Evolutionary conservation across 2,329 filamentous ascomycete genomes (phyloP).

Genomic region (Monosporascus sp.): DNA sequence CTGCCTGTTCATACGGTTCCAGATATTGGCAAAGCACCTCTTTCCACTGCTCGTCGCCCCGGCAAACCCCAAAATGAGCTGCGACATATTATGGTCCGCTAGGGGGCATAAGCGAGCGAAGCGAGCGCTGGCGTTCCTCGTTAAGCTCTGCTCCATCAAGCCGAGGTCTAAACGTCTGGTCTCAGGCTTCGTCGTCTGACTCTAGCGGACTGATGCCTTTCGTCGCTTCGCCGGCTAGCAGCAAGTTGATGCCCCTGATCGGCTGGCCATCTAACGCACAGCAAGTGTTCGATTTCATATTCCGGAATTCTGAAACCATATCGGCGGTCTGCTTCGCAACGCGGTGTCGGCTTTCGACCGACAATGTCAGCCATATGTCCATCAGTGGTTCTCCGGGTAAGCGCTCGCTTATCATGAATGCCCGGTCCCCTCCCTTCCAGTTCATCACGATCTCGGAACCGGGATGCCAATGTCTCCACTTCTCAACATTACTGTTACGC

Average conservation of each 20-base stretch:
- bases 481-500: neutral
- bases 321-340: neutral
- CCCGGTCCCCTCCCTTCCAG: neutral
- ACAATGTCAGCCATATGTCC: neutral
- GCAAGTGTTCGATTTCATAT: neutral
- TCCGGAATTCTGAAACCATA: neutral
- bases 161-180: neutral
- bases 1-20: neutral
- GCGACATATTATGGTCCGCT: neutral
- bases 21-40: neutral
- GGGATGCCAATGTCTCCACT: neutral
- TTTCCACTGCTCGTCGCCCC: conserved; percentile 1
- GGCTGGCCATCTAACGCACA: neutral
- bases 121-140: neutral
- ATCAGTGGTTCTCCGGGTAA: neutral
- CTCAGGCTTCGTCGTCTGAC: neutral
- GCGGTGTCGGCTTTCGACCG: neutral
- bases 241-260: neutral
- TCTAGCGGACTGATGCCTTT: neutral
- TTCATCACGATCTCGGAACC: neutral
- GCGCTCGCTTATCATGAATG: neutral
- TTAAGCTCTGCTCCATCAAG: neutral
- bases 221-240: neutral
- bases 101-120: neutral
- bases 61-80: neutral